Base-by-base conservation (phyloP, 768 basidiomycete genomes). In the Termitomyces bulborhizus region DNA sequence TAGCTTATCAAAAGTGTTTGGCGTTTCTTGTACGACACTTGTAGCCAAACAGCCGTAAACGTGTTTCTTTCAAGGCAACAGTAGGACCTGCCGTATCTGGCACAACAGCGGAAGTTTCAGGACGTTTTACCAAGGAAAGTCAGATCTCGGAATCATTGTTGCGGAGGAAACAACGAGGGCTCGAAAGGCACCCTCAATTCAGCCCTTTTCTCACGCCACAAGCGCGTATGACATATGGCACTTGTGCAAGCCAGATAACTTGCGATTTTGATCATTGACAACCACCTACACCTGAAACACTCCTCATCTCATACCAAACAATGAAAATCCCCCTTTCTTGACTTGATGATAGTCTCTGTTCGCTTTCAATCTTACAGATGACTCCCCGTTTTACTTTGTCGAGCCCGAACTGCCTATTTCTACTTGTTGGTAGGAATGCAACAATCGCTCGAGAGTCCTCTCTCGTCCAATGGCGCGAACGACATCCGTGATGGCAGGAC, bases 401-500 rank as follows among this genome's bases (percentile, higher is more conserved):
- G 26, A 44, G 13, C 24, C 42, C 12, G 1, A 5, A 24, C 3
- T 34, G 6, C 6, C 3, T 26, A 15, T 12, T 11, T 46, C 27
- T 21, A 21, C 21, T 21, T 21, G 21, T 46, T 9, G 36, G 34
- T 12, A 29, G 9, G 55, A 51, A n/a, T 57, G 55, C 36, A 61
- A 62, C 48, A 80, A 60, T 51, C 78, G 64, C 16, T 60, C 63
- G 6, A 78, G 51, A 9, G 75, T 74, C 53, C 78, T 67, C 39
- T 76, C 71, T 12, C 64, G 68, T 12, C 80, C 79, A 50, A 81
- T 59, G 3, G 76, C 65, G 21, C 66, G 61, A 63, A 81, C 73
- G 15, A 76, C 66, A 57, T 80, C 78, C 3, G 71, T 71, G 13
- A 81, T 61, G 4, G 71, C 69, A 3, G 80, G 79, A 13, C 81